Evolutionary conservation across 176 grass and related monocot genomes (phyloP).

Genomic region (Melocanna baccifera): DNA sequence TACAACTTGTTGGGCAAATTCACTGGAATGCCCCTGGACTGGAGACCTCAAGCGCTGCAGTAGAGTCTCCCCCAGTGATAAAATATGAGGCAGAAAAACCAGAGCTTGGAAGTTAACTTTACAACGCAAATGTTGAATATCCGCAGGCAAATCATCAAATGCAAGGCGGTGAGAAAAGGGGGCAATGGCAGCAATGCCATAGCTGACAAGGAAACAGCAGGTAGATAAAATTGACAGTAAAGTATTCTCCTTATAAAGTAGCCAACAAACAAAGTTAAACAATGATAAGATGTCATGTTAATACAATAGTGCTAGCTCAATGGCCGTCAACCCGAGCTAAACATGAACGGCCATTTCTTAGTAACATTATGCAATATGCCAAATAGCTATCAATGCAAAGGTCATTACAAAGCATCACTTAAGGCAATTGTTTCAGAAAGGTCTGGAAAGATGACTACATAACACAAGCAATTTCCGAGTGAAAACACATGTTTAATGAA

Average conservation of each 20-base stretch:
- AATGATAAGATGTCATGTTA: neutral
- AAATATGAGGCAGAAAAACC: slow-evolving; percentile 71
- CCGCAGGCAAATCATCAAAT: slow-evolving; percentile 71
- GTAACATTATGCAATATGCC: neutral
- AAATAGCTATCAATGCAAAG: neutral
- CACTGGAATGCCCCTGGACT: slow-evolving; percentile 20
- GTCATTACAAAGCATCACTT: neutral
- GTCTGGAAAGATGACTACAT: neutral
- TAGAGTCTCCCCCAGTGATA: slow-evolving; percentile 58
- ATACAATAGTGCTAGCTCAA: neutral
- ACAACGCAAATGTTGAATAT: slow-evolving; percentile 74
- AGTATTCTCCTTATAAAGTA: slow-evolving; percentile 4
- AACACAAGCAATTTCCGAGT: neutral
- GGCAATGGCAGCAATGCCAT: slow-evolving; percentile 79
- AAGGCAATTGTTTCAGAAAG: neutral
- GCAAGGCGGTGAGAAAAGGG: slow-evolving; percentile 92
- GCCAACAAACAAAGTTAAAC: slow-evolving; percentile 25
- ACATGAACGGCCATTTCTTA: neutral
- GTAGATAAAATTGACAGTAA: slow-evolving; percentile 12
- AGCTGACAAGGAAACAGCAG: slow-evolving; percentile 49
- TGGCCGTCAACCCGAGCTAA: neutral
- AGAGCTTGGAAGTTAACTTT: slow-evolving; percentile 94
- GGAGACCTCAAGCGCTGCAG: slow-evolving; percentile 64
- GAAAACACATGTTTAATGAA: neutral
- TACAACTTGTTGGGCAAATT: slow-evolving; percentile 34